Percentiles rank a stretch among this genome's conserved stretches.
phyloP scores from a whole-genome alignment of 2,329 filamentous ascomycete genomes.

The Fusarium neocosmosporiellum region DNA sequence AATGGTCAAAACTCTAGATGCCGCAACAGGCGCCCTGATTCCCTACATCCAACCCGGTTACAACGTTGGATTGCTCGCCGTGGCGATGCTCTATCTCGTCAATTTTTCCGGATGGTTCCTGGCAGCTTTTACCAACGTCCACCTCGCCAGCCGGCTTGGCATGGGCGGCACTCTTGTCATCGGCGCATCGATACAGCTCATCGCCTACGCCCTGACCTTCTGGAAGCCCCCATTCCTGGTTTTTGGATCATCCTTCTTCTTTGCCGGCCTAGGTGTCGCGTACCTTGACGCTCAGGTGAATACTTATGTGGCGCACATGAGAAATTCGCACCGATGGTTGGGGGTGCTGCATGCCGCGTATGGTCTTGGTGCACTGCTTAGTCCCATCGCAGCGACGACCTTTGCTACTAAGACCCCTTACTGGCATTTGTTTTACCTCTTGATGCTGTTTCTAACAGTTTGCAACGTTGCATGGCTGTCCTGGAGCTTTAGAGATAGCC shows the following conservation, averaged over 20 bases:
- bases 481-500: neutral
- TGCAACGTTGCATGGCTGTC: neutral
- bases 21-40: constrained; percentile 2
- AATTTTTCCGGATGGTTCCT: constrained; percentile 13
- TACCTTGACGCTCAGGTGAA: neutral
- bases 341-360: neutral
- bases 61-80: neutral
- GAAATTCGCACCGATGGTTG: neutral
- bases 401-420: neutral
- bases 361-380: neutral
- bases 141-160: neutral
- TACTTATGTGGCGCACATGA: neutral
- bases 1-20: neutral
- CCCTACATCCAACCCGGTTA: constrained; percentile 5
- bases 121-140: constrained; percentile 12
- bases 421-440: neutral
- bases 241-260: neutral
- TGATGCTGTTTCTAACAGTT: neutral
- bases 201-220: neutral
- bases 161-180: neutral
- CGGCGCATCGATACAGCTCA: neutral
- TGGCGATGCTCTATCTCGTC: neutral
- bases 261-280: neutral
- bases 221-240: neutral
- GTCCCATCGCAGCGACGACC: neutral